Percentiles rank a stretch among this genome's conserved stretches.
Evolutionary conservation across 1,139 yeast genomes (phyloP).

Genomic region (Taphrina deformans): DNA sequence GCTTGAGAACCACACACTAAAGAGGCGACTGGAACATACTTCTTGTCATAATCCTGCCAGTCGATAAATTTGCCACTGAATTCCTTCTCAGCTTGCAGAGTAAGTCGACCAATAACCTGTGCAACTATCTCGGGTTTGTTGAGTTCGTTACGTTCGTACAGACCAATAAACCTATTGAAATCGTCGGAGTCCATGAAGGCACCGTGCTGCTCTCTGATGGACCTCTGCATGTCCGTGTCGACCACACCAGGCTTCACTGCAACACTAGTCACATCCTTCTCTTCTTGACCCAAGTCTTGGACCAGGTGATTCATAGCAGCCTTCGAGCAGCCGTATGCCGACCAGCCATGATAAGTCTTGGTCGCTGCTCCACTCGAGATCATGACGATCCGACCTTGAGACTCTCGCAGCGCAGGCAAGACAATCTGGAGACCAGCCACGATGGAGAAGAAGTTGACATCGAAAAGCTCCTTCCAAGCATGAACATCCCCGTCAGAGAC

Average conservation of each 20-base stretch:
- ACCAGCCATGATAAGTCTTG: slow-evolving; percentile 61
- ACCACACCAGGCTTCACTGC: slow-evolving; percentile 94
- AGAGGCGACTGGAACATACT: background rate
- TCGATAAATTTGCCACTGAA: slow-evolving; percentile 24
- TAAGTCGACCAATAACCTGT: slow-evolving; percentile 16
- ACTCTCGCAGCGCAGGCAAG: slow-evolving; percentile 59
- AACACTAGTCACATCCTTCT: slow-evolving; percentile 58
- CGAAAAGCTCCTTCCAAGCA: slow-evolving; percentile 66
- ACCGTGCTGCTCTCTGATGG: slow-evolving; percentile 57
- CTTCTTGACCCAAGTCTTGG: slow-evolving; percentile 65
- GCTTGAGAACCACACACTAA: background rate
- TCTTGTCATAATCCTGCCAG: slow-evolving; percentile 25
- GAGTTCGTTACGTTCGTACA: slow-evolving; percentile 22
- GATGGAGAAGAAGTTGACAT: slow-evolving; percentile 76
- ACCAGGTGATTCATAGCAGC: slow-evolving; percentile 83
- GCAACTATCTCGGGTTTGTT: slow-evolving; percentile 21
- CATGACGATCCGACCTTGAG: slow-evolving; percentile 64
- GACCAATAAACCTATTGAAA: slow-evolving; percentile 11
- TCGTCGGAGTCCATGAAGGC: slow-evolving; percentile 24
- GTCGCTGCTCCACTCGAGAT: slow-evolving; percentile 86
- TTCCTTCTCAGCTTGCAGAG: slow-evolving; percentile 22
- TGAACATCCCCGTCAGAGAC: slow-evolving; percentile 54
- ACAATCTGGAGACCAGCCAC: slow-evolving; percentile 61
- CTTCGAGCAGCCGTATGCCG: slow-evolving; percentile 85
- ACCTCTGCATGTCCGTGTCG: slow-evolving; percentile 79